These are phyloP conservation scores for Nannizziopsis arthrosporioides DNA, from an alignment of 2,329 filamentous ascomycete genomes.

Conservation along the genomic window DNA sequence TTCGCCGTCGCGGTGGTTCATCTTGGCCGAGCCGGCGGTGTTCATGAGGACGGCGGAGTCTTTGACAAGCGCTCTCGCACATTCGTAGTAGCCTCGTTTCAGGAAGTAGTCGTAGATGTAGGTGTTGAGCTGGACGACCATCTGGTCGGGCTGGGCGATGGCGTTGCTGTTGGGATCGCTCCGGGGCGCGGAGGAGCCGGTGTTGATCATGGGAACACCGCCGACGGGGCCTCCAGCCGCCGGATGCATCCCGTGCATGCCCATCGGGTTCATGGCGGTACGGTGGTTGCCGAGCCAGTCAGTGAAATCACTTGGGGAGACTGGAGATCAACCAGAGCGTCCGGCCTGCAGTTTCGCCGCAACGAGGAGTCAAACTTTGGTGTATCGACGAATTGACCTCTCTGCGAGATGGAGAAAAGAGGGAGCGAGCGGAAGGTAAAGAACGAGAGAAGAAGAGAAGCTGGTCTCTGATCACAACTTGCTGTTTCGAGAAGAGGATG, in stretches of 20 bases:
- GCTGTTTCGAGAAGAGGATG: slow-evolving; percentile 1
- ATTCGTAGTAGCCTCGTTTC: slow-evolving; percentile 70
- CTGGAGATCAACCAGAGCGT: slow-evolving; percentile 20
- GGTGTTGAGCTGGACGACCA: slow-evolving; percentile 44
- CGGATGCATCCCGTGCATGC: slow-evolving; percentile 45
- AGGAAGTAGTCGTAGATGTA: slow-evolving; percentile 68
- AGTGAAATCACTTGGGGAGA: slow-evolving; percentile 24
- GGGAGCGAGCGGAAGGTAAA: too few species aligned
- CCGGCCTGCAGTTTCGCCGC: slow-evolving; percentile 11
- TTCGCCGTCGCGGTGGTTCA: slow-evolving; percentile 56
- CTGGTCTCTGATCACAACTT: too few species aligned
- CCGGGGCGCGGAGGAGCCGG: slow-evolving; percentile 36
- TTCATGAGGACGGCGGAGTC: slow-evolving; percentile 52
- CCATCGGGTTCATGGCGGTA: slow-evolving; percentile 44
- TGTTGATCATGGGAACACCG: slow-evolving; percentile 46
- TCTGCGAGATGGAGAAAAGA: slow-evolving; percentile 8
- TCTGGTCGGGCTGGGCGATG: slow-evolving; percentile 28
- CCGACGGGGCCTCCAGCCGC: slow-evolving; percentile 46
- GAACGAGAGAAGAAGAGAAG: too few species aligned
- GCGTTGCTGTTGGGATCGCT: slow-evolving; percentile 25
- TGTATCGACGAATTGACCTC: slow-evolving; percentile 2
- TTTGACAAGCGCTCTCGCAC: slow-evolving; percentile 61
- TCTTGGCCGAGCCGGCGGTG: slow-evolving; percentile 45
- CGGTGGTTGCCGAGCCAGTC: slow-evolving; percentile 16
- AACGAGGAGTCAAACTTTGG: not conserved